Evolutionary conservation across 352 stramenopile genomes (phyloP).

Genomic region (Phytophthora lateralis): DNA sequence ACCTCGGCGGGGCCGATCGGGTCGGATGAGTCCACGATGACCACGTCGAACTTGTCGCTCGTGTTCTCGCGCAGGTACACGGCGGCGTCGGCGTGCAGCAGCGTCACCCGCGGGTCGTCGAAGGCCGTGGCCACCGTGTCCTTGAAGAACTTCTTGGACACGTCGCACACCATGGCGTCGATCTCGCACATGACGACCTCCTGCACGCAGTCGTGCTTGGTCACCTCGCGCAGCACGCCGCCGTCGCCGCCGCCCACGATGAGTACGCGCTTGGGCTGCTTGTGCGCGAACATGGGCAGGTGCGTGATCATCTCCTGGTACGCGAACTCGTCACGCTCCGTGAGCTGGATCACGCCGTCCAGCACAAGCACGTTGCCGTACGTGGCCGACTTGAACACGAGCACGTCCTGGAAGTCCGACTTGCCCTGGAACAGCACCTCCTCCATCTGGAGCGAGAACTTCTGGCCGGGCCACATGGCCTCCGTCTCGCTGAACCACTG

Average conservation of each 20-base stretch:
- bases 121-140: slow-evolving; percentile 93
- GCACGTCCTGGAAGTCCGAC: slow-evolving; percentile 97
- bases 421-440: slow-evolving; percentile 95
- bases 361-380: slow-evolving; percentile 99
- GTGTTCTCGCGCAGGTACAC: slow-evolving; percentile 88
- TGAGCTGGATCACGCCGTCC: slow-evolving; percentile 99
- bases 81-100: slow-evolving; percentile 93
- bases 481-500: slow-evolving; percentile 97
- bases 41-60: slow-evolving; percentile 94
- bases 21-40: slow-evolving; percentile 98
- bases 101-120: slow-evolving; percentile 94
- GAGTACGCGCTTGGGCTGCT: slow-evolving; percentile 94
- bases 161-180: slow-evolving; percentile 96
- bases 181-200: slow-evolving; percentile 99
- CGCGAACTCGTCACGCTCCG: slow-evolving; percentile 97
- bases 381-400: slow-evolving; percentile 98
- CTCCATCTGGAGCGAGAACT: slow-evolving; percentile 94
- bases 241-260: slow-evolving; percentile 99
- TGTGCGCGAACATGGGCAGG: slow-evolving; percentile 96
- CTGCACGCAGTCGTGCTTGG: slow-evolving; percentile 93
- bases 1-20: slow-evolving; percentile 94
- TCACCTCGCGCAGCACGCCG: slow-evolving; percentile 96
- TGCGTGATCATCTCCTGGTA: slow-evolving; percentile 99
- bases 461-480: slow-evolving; percentile 94
- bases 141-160: slow-evolving; percentile 94